Percentiles rank a stretch among this genome's conserved stretches.
phyloP scores from a whole-genome alignment of 495 filamentous ascomycete genomes.

The Diplogelasinospora grovesii region DNA sequence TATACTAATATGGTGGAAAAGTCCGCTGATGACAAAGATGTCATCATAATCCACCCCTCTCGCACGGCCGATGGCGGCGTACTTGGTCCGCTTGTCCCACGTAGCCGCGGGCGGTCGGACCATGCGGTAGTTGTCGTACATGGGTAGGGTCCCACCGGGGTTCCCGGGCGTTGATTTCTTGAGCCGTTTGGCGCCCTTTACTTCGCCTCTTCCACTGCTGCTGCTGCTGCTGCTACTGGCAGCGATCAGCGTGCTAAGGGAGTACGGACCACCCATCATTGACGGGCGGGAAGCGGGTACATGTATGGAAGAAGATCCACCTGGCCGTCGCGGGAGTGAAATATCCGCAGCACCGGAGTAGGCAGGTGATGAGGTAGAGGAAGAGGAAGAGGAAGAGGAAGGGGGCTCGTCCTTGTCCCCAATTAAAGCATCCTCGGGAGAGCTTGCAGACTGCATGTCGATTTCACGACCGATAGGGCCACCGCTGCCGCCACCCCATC shows the following conservation, averaged over 20 bases:
- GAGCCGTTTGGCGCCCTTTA: conserved; percentile 41
- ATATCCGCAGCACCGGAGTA: not conserved
- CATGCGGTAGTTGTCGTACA: conserved; percentile 52
- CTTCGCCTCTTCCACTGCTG: too few relatives aligned
- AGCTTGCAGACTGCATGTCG: conserved; percentile 30
- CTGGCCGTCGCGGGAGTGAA: not conserved
- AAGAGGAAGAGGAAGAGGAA: conserved; percentile 2
- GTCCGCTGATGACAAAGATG: conserved; percentile 72
- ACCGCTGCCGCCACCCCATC: conserved; percentile 71
- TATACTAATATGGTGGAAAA: conserved; percentile 79
- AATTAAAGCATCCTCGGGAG: conserved; percentile 30
- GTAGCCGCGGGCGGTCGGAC: conserved; percentile 54
- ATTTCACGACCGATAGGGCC: conserved; percentile 54
- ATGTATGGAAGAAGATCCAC: too few relatives aligned
- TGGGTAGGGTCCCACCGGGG: conserved; percentile 40
- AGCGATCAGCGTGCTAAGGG: not conserved
- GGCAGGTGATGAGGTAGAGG: not conserved
- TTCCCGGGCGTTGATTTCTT: too few relatives aligned
- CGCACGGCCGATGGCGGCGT: conserved; percentile 63
- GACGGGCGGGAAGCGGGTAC: not conserved
- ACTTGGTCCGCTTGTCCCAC: conserved; percentile 75
- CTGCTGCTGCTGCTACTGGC: not conserved
- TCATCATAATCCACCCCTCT: conserved; percentile 43
- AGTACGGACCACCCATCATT: not conserved
- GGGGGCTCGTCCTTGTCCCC: conserved; percentile 37